A percentile compares a stretch with the other conserved stretches of the same genome.
phyloP scores from a whole-genome alignment of 768 basidiomycete species.

The Trametes cinnabarina region DNA sequence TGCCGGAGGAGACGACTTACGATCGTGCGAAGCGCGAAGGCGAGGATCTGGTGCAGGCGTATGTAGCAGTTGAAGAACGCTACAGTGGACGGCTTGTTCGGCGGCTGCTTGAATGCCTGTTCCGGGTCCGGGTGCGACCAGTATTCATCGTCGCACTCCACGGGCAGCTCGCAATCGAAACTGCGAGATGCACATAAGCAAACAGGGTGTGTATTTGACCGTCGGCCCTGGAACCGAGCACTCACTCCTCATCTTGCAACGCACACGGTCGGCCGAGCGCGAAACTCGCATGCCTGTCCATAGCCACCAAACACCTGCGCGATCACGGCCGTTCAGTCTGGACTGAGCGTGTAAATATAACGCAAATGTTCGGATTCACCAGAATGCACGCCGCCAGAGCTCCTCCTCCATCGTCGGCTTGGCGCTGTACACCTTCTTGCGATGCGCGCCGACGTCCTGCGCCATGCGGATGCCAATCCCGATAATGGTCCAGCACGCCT shows the following conservation, averaged over 20 bases:
- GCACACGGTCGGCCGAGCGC: constrained; percentile 68
- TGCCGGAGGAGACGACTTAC: constrained; percentile 39
- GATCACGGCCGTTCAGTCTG: not conserved
- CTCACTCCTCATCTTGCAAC: constrained; percentile 74
- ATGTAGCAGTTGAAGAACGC: constrained; percentile 63
- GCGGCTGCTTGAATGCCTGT: constrained; percentile 63
- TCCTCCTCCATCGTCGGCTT: constrained; percentile 57
- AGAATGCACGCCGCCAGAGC: constrained; percentile 71
- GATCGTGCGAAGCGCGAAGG: constrained; percentile 66
- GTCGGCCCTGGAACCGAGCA: constrained; percentile 7
- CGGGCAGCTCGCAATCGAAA: constrained; percentile 72
- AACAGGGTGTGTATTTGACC: not conserved
- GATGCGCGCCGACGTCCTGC: constrained; percentile 76
- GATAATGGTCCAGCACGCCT: constrained; percentile 54
- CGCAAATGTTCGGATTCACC: constrained; percentile 40
- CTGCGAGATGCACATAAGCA: constrained; percentile 33
- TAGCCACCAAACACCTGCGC: constrained; percentile 45
- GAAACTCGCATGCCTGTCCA: constrained; percentile 48
- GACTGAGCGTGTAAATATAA: not conserved
- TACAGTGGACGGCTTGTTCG: constrained; percentile 52
- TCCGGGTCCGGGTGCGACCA: constrained; percentile 62
- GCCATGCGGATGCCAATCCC: constrained; percentile 67
- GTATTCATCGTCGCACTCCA: constrained; percentile 81
- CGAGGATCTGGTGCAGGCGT: constrained; percentile 66
- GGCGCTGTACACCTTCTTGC: constrained; percentile 41